Conservation (phyloP, 768 basidiomycete genomes). For the Rickenella mellea region DNA sequence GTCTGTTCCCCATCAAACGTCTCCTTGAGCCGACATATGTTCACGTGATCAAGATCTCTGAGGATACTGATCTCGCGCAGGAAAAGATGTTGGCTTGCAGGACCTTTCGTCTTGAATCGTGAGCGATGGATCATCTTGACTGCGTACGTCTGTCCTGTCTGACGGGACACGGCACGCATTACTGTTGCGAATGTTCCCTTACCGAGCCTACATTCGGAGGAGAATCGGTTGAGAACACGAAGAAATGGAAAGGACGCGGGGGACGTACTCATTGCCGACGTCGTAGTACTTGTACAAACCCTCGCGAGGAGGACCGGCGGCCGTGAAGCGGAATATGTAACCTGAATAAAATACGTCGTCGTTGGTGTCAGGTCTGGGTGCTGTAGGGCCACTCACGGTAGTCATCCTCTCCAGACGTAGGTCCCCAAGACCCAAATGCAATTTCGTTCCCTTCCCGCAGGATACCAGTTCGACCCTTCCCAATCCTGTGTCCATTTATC, state of each 20-base stretch:
- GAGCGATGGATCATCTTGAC: slow-evolving; percentile 74
- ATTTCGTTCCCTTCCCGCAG: slow-evolving; percentile 80
- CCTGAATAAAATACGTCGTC: slow-evolving; percentile 39
- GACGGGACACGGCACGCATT: slow-evolving; percentile 65
- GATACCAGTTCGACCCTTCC: slow-evolving; percentile 41
- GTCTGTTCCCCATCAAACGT: slow-evolving; percentile 17
- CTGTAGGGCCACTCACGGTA: slow-evolving; percentile 53
- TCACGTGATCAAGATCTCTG: neutral
- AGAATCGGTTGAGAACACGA: slow-evolving; percentile 6
- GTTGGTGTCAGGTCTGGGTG: neutral
- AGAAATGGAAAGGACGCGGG: neutral
- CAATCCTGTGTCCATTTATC: slow-evolving; percentile 62
- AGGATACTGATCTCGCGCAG: slow-evolving; percentile 36
- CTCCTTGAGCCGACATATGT: neutral
- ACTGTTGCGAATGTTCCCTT: slow-evolving; percentile 91
- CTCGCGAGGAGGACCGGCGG: slow-evolving; percentile 34
- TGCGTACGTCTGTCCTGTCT: slow-evolving; percentile 68
- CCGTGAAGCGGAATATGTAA: slow-evolving; percentile 63
- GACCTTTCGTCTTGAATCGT: slow-evolving; percentile 26
- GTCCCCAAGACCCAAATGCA: slow-evolving; percentile 50
- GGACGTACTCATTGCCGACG: slow-evolving; percentile 48
- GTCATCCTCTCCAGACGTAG: slow-evolving; percentile 46
- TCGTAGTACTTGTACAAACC: slow-evolving; percentile 64
- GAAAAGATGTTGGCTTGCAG: slow-evolving; percentile 27
- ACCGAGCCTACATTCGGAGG: too few relatives aligned